Percentiles rank a stretch among this genome's conserved stretches.
phyloP scores from a whole-genome alignment of 371 early-diverging fungal species.

The Blastocladiella emersonii region DNA sequence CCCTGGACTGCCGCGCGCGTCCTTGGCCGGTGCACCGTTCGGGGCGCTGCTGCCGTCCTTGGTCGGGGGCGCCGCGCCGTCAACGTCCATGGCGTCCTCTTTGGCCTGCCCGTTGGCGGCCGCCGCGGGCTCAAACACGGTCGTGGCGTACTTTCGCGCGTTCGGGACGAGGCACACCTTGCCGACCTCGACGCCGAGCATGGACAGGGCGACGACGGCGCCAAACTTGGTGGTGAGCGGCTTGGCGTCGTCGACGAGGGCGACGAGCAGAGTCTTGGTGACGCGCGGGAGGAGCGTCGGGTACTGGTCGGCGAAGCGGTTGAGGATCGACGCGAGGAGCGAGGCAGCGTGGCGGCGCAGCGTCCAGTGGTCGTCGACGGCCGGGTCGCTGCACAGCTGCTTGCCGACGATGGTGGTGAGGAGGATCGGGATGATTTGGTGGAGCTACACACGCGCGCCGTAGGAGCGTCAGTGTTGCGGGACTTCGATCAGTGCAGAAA shows the following conservation, averaged over 20 bases:
- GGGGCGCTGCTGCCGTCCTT: too few species aligned
- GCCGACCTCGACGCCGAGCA: conserved; percentile 65
- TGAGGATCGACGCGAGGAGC: conserved; percentile 54
- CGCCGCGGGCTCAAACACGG: too few species aligned
- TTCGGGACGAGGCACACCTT: conserved; percentile 58
- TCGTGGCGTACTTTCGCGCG: too few species aligned
- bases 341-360: conserved; percentile 63
- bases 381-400: conserved; percentile 44
- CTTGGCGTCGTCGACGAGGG: conserved; percentile 65
- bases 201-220: conserved; percentile 62
- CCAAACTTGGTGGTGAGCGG: conserved; percentile 77
- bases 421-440: conserved; percentile 93
- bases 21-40: too few species aligned
- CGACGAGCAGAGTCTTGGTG: conserved; percentile 70
- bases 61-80: too few species aligned
- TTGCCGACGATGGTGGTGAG: conserved; percentile 91
- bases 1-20: too few species aligned
- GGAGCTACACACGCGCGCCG: conserved; percentile 40
- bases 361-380: conserved; percentile 61
- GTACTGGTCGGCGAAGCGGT: conserved; percentile 58
- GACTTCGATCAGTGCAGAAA: background rate
- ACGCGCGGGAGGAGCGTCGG: conserved; percentile 76
- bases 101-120: too few species aligned
- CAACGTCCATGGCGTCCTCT: too few species aligned
- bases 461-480: background rate